phyloP scores from a whole-genome alignment of 192 early-diverging fungal species.

The Entophlyctis luteolus region DNA sequence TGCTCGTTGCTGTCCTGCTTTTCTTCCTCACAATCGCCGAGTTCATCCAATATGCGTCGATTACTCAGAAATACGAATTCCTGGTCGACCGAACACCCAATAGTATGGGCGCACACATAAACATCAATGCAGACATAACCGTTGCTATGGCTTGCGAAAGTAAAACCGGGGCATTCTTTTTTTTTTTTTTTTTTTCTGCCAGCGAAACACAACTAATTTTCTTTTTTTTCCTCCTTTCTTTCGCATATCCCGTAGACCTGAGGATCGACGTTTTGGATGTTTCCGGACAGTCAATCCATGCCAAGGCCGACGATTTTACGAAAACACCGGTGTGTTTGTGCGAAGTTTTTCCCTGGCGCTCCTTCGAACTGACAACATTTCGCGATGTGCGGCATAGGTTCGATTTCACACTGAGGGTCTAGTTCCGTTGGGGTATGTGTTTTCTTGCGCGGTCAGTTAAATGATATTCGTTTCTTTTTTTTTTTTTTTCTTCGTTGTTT shows the following conservation, averaged over 20 bases:
- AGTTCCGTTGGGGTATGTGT: slow-evolving; percentile 4
- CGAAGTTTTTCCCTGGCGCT: neutral
- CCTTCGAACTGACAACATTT: neutral
- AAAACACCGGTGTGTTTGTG: slow-evolving; percentile 21
- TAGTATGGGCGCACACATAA: slow-evolving; percentile 54
- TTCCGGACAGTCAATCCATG: slow-evolving; percentile 52
- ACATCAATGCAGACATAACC: slow-evolving; percentile 82
- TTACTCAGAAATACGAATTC: slow-evolving; percentile 73
- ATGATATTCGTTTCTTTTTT: neutral
- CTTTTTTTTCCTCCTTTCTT: neutral
- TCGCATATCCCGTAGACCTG: slow-evolving; percentile 42
- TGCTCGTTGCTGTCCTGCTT: slow-evolving; percentile 65
- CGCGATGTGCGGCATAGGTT: too few relatives aligned
- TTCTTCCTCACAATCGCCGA: slow-evolving; percentile 67
- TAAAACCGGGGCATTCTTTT: too few relatives aligned
- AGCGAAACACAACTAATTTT: neutral
- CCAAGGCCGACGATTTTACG: slow-evolving; percentile 52
- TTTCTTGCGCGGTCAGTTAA: neutral
- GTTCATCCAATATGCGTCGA: slow-evolving; percentile 57
- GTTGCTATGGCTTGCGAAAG: slow-evolving; percentile 81
- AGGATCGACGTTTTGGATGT: slow-evolving; percentile 68
- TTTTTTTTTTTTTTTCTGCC: slow-evolving; percentile 20
- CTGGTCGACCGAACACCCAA: slow-evolving; percentile 61
- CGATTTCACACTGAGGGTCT: slow-evolving; percentile 9
- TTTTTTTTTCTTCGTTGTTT: neutral